phyloP scores from a whole-genome alignment of 2,329 filamentous ascomycete genomes.

The Scedosporium dehoogii region DNA sequence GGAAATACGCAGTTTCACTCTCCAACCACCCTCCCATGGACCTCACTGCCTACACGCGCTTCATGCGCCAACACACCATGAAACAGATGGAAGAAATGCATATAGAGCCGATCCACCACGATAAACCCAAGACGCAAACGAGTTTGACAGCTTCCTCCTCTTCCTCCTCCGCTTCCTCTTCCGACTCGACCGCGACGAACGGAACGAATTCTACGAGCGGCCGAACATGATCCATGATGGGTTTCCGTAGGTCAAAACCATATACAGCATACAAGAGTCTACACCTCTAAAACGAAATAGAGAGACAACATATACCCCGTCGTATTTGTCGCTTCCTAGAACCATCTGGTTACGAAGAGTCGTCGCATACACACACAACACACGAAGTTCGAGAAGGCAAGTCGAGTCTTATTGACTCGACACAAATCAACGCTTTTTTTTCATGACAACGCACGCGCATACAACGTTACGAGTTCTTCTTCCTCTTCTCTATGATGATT shows the following conservation, averaged over 20 bases:
- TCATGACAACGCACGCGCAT: too few species aligned
- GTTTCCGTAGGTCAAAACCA: not conserved
- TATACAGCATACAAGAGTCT: too few species aligned
- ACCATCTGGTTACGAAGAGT: too few species aligned
- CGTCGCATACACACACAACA: too few species aligned
- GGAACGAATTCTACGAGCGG: not conserved
- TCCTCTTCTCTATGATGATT: too few species aligned
- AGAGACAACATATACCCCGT: too few species aligned
- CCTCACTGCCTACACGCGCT: constrained; percentile 36
- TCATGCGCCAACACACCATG: constrained; percentile 57
- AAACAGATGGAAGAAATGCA: constrained; percentile 52
- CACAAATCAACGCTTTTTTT: too few species aligned
- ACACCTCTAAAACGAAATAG: too few species aligned
- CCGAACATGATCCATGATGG: not conserved
- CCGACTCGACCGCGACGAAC: not conserved
- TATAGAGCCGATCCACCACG: not conserved
- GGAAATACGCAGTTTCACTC: constrained; percentile 1
- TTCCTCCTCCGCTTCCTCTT: not conserved
- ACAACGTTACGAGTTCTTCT: too few species aligned
- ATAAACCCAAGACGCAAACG: not conserved
- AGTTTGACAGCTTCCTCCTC: not conserved
- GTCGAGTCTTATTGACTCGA: too few species aligned
- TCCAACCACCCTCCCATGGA: constrained; percentile 15
- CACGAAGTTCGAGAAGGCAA: too few species aligned
- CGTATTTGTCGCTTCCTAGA: too few species aligned